Conservation (phyloP, 768 basidiomycete species). For the Chalciporus piperatus region DNA sequence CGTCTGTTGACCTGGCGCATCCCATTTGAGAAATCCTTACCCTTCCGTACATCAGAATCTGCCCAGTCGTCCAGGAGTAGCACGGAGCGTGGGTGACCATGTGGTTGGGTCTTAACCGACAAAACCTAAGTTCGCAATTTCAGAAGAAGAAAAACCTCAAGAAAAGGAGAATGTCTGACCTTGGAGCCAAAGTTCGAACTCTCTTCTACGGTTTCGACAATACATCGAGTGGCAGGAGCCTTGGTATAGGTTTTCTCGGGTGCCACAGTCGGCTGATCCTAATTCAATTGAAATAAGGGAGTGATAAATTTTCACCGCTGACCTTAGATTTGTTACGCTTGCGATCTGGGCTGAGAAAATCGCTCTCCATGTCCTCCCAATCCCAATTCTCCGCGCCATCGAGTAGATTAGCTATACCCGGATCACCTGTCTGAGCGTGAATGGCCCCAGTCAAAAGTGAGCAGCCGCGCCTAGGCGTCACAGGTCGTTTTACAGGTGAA, state of each 20-base stretch:
- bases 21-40: conserved; percentile 35
- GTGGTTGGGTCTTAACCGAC: conserved; percentile 42
- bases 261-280: conserved; percentile 8
- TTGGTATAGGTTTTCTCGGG: conserved; percentile 24
- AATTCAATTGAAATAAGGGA: conserved; percentile 8
- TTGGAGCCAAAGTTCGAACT: conserved; percentile 23
- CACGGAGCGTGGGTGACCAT: conserved; percentile 44
- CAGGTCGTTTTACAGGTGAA: conserved; percentile 19
- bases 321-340: conserved; percentile 21
- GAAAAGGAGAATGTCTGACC: conserved; percentile 5
- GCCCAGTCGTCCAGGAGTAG: conserved; percentile 79
- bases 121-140: conserved; percentile 41
- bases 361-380: conserved; percentile 54
- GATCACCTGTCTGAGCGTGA: conserved; percentile 22
- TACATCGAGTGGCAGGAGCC: conserved; percentile 52
- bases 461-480: conserved; percentile 9
- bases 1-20: background rate
- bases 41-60: conserved; percentile 54
- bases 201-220: conserved; percentile 47
- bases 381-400: conserved; percentile 72
- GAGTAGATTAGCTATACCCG: conserved; percentile 48
- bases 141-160: background rate
- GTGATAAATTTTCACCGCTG: background rate
- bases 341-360: conserved; percentile 50
- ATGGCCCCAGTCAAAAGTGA: conserved; percentile 6